Evolutionary conservation across 257 asterid species (phyloP).

Genomic region (Solanum clarkiae): DNA sequence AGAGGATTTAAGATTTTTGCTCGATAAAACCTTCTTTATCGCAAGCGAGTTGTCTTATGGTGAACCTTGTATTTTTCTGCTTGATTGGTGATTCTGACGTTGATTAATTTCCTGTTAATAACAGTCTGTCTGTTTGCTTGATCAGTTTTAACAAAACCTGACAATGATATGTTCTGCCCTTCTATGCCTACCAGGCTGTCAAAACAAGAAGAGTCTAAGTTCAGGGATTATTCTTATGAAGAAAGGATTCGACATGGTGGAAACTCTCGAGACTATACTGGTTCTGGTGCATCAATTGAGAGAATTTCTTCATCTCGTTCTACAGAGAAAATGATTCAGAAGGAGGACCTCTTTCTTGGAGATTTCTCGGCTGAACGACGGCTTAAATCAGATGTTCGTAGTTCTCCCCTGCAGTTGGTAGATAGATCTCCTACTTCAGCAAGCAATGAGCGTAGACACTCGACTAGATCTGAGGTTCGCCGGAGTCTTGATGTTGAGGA

Average conservation of each 20-base stretch:
- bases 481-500: slow-evolving; percentile 58
- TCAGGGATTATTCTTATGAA: slow-evolving; percentile 64
- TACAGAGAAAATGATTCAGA: slow-evolving; percentile 48
- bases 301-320: slow-evolving; percentile 53
- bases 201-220: slow-evolving; percentile 80
- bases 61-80: background rate
- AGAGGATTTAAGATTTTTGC: background rate
- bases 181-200: slow-evolving; percentile 32
- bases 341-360: slow-evolving; percentile 47
- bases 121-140: background rate
- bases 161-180: background rate
- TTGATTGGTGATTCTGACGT: background rate
- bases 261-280: slow-evolving; percentile 48
- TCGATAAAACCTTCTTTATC: background rate
- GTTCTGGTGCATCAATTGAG: slow-evolving; percentile 36
- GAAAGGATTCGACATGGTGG: slow-evolving; percentile 48
- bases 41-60: background rate
- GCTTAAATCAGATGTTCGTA: slow-evolving; percentile 50
- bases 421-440: slow-evolving; percentile 74
- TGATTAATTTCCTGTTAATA: background rate
- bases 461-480: slow-evolving; percentile 50
- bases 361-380: slow-evolving; percentile 66
- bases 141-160: background rate
- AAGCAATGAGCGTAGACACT: slow-evolving; percentile 46
- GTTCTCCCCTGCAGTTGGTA: slow-evolving; percentile 44